A percentile compares a stretch with the other conserved stretches of the same genome.
phyloP scores from a whole-genome alignment of 2,329 filamentous ascomycete species.

The Xylaria sp. region DNA sequence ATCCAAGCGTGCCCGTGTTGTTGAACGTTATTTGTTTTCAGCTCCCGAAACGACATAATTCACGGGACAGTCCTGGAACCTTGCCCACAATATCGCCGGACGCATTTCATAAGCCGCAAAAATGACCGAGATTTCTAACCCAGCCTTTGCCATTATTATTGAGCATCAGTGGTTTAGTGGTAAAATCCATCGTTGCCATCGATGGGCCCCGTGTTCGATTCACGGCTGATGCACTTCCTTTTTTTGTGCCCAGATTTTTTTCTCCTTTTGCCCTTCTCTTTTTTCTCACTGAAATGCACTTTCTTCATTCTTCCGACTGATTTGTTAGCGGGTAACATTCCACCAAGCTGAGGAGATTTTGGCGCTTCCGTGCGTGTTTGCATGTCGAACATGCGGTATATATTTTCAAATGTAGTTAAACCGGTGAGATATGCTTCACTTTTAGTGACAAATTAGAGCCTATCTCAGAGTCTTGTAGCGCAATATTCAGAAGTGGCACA shows the following conservation, averaged over 20 bases:
- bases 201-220: constrained; percentile 63
- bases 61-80: no score
- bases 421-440: no score
- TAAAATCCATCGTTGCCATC: constrained; percentile 67
- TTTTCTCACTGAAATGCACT: not conserved
- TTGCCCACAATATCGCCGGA: not conserved
- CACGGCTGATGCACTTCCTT: constrained; percentile 53
- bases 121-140: not conserved
- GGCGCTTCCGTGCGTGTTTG: no score
- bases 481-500: no score
- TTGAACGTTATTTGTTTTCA: not conserved
- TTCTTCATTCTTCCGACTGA: not conserved
- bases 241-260: not conserved
- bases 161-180: constrained; percentile 61
- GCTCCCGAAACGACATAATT: not conserved
- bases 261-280: not conserved
- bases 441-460: no score
- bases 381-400: no score
- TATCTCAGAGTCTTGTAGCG: no score
- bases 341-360: no score
- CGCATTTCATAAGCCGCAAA: not conserved
- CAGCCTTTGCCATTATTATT: not conserved
- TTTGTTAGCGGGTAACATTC: no score
- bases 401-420: no score
- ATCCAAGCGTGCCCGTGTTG: not conserved